These are phyloP conservation scores for Nemania serpens DNA, from an alignment of 2,329 filamentous ascomycete genomes.

Conservation along the genomic window DNA sequence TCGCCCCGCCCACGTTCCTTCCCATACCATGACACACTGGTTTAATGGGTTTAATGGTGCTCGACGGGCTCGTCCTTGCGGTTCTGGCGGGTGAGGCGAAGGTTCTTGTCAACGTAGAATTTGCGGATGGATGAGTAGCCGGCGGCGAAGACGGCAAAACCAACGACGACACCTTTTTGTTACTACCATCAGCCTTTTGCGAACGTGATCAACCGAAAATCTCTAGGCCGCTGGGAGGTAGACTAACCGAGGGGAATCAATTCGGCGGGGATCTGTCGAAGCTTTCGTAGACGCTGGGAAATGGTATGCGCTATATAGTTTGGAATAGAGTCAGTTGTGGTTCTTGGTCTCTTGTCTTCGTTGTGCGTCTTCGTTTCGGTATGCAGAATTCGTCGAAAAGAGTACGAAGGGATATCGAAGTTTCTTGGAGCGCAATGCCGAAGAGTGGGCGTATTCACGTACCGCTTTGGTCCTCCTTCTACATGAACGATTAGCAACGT, in stretches of 20 bases:
- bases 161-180: constrained; percentile 76
- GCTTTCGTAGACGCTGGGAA: constrained; percentile 88
- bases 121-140: constrained; percentile 82
- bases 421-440: constrained; percentile 27
- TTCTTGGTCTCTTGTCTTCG: not conserved
- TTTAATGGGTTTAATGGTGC: constrained; percentile 46
- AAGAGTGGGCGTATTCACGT: constrained; percentile 47
- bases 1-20: constrained; percentile 24
- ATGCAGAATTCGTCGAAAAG: not conserved
- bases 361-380: constrained; percentile 3
- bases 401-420: constrained; percentile 14
- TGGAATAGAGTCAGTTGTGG: constrained; percentile 25
- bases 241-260: constrained; percentile 88
- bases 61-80: constrained; percentile 44
- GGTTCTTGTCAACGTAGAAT: constrained; percentile 86
- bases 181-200: constrained; percentile 11
- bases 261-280: constrained; percentile 91
- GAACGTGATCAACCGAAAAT: not conserved
- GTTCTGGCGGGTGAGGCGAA: constrained; percentile 80
- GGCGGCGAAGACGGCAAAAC: constrained; percentile 80
- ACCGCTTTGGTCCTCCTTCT: constrained; percentile 73
- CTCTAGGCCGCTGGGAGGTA: constrained; percentile 6
- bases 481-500: constrained; percentile 45
- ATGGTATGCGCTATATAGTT: constrained; percentile 80
- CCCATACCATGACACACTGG: constrained; percentile 17